Conservation (phyloP, 805 yeast species). For the Myxozyma neglecta region DNA sequence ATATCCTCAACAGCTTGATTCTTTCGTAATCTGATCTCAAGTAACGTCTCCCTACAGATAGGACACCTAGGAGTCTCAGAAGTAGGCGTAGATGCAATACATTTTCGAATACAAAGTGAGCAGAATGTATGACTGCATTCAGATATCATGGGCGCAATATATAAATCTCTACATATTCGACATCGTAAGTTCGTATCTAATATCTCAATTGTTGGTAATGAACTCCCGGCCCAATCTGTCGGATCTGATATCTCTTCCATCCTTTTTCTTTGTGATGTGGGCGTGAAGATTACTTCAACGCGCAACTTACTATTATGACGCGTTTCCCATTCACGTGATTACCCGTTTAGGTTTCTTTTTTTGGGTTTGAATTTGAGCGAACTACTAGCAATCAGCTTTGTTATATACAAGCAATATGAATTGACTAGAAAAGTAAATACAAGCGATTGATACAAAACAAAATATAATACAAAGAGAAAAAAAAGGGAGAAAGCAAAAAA, state of each 20-base stretch:
- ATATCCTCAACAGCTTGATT: conserved; percentile 73
- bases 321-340: neutral
- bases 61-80: conserved; percentile 63
- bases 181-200: conserved; percentile 76
- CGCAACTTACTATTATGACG: neutral
- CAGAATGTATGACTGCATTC: conserved; percentile 89
- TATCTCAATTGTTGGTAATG: conserved; percentile 55
- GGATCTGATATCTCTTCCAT: conserved; percentile 52
- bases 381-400: no score
- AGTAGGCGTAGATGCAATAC: conserved; percentile 48
- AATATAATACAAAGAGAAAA: no score
- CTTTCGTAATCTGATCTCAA: conserved; percentile 67
- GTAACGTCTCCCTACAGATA: conserved; percentile 66
- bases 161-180: conserved; percentile 82
- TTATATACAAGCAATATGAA: no score
- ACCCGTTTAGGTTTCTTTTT: no score
- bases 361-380: no score
- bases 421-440: no score
- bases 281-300: no score
- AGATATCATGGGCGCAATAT: conserved; percentile 80
- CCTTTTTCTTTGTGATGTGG: neutral
- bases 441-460: no score
- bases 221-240: conserved; percentile 62
- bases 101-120: conserved; percentile 77
- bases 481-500: no score